These are phyloP conservation scores for Stropharia rugosoannulata DNA, from an alignment of 768 basidiomycete genomes.

Conservation along the genomic window DNA sequence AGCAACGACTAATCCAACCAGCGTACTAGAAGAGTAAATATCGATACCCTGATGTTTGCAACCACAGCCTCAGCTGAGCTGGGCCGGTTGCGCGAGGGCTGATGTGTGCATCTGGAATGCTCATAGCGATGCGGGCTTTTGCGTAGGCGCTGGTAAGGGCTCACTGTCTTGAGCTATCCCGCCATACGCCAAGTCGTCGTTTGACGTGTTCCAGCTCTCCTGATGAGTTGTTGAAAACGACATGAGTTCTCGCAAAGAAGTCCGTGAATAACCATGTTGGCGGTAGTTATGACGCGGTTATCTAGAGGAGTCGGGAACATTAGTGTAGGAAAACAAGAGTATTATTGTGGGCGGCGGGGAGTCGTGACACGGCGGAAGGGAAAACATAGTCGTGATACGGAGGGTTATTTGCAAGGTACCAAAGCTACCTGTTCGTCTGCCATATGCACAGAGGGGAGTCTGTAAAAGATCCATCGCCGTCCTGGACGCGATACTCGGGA, in stretches of 20 bases:
- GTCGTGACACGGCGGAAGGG: constrained; percentile 20
- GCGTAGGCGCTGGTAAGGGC: constrained; percentile 6
- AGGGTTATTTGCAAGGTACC: constrained; percentile 19
- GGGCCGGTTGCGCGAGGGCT: constrained; percentile 57
- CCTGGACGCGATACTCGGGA: constrained; percentile 8
- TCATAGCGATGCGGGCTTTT: constrained; percentile 25
- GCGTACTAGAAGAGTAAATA: constrained; percentile 60
- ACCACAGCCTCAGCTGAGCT: constrained; percentile 54
- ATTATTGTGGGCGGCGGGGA: constrained; percentile 26
- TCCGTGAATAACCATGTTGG: constrained; percentile 65
- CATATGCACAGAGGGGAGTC: neutral
- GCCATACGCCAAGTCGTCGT: constrained; percentile 6
- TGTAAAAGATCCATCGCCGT: neutral
- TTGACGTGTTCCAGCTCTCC: constrained; percentile 46
- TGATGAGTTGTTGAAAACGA: constrained; percentile 63
- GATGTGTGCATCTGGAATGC: constrained; percentile 50
- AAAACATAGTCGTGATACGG: constrained; percentile 24
- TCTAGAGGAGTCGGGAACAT: constrained; percentile 27
- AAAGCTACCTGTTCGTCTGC: constrained; percentile 13
- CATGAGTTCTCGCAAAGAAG: constrained; percentile 57
- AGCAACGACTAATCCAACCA: constrained; percentile 48
- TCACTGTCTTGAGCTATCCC: neutral
- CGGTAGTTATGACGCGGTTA: constrained; percentile 41
- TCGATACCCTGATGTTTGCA: constrained; percentile 48
- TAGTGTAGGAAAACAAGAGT: constrained; percentile 37